phyloP scores from a whole-genome alignment of 2,329 filamentous ascomycete species.

The Delphinella strobiligena region DNA sequence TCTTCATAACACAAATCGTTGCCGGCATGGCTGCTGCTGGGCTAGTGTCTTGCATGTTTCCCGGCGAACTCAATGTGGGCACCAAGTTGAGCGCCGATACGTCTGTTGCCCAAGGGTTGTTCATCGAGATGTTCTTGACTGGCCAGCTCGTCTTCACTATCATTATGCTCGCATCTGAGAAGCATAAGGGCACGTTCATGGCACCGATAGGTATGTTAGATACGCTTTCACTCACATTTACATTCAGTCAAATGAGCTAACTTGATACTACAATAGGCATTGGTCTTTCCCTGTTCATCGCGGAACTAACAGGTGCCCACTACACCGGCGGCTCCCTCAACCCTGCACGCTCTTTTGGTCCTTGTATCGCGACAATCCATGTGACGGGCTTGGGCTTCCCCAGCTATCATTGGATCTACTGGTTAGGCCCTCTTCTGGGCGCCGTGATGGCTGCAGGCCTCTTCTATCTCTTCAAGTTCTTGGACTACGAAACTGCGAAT shows the following conservation, averaged over 20 bases:
- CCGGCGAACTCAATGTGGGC: slow-evolving; percentile 23
- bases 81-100: slow-evolving; percentile 24
- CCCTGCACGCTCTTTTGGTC: slow-evolving; percentile 28
- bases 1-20: slow-evolving; percentile 46
- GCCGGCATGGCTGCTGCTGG: slow-evolving; percentile 48
- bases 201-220: slow-evolving; percentile 30
- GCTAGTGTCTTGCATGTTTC: slow-evolving; percentile 41
- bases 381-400: slow-evolving; percentile 24
- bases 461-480: slow-evolving; percentile 27
- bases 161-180: slow-evolving; percentile 29
- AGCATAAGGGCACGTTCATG: slow-evolving; percentile 32
- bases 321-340: slow-evolving; percentile 27
- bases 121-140: slow-evolving; percentile 30
- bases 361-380: slow-evolving; percentile 26
- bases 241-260: slow-evolving; percentile 5
- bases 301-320: slow-evolving; percentile 29
- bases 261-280: too few relatives aligned
- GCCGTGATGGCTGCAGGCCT: slow-evolving; percentile 21
- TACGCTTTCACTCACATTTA: too few relatives aligned
- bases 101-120: slow-evolving; percentile 24
- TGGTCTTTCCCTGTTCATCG: slow-evolving; percentile 34
- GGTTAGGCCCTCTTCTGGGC: slow-evolving; percentile 8
- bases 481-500: slow-evolving; percentile 30
- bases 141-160: slow-evolving; percentile 29
- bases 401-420: slow-evolving; percentile 32